phyloP scores from a whole-genome alignment of 2,329 filamentous ascomycete species.

The Bretziella fagacearum region DNA sequence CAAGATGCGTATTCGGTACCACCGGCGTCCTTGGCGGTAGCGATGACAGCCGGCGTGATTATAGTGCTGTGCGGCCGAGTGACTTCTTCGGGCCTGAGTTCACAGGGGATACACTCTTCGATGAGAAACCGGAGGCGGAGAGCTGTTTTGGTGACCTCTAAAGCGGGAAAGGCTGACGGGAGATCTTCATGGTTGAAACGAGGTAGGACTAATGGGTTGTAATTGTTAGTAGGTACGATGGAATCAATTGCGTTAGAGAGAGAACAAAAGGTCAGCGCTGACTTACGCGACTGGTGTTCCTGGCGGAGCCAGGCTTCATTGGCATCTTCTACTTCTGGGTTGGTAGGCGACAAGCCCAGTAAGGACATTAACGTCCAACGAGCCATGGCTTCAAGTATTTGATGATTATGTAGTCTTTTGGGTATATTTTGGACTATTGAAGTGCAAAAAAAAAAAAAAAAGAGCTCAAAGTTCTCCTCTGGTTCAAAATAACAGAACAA shows the following conservation, averaged over 20 bases:
- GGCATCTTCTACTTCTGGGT: neutral
- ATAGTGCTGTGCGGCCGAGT: conserved; percentile 69
- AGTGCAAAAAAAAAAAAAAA: neutral
- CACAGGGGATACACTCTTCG: conserved; percentile 77
- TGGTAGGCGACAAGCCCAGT: conserved; percentile 6
- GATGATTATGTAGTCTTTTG: too few relatives aligned
- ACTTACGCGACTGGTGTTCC: conserved; percentile 7
- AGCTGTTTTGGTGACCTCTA: conserved; percentile 75
- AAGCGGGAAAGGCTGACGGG: conserved; percentile 52
- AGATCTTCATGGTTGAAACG: conserved; percentile 36
- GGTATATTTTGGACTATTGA: too few relatives aligned
- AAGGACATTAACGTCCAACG: conserved; percentile 11
- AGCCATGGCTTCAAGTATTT: conserved; percentile 1
- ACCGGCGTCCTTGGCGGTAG: conserved; percentile 68
- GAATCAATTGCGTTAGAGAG: neutral
- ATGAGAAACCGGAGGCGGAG: conserved; percentile 81
- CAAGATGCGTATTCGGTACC: conserved; percentile 49
- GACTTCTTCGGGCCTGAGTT: conserved; percentile 60
- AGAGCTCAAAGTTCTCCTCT: too few relatives aligned
- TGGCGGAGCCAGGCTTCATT: conserved; percentile 5
- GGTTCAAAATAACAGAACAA: too few relatives aligned
- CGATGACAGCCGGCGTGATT: conserved; percentile 63
- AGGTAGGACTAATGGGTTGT: conserved; percentile 41
- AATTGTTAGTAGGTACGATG: neutral
- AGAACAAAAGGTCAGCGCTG: neutral